These are phyloP conservation scores for Hymenoscyphus infarciens DNA, from an alignment of 2,329 filamentous ascomycete genomes.

Conservation along the genomic window DNA sequence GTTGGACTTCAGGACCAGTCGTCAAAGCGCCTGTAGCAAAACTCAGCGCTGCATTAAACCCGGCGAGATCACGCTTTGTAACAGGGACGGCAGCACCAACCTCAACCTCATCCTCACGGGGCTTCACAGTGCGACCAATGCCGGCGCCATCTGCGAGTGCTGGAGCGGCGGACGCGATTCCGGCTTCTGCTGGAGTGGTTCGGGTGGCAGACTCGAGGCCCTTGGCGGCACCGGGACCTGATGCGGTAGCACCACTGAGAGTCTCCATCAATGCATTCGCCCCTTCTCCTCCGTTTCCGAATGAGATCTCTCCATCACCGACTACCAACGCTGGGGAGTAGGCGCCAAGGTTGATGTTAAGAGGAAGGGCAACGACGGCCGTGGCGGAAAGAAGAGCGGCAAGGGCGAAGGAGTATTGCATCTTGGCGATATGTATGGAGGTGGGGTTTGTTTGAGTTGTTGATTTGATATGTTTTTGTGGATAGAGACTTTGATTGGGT, in stretches of 20 bases:
- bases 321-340: slow-evolving; percentile 51
- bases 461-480: slow-evolving; percentile 8
- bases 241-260: slow-evolving; percentile 39
- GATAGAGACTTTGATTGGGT: slow-evolving; percentile 6
- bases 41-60: slow-evolving; percentile 46
- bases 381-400: slow-evolving; percentile 21
- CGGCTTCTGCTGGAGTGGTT: slow-evolving; percentile 5
- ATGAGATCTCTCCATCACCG: slow-evolving; percentile 51
- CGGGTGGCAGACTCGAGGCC: slow-evolving; percentile 7
- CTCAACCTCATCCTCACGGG: slow-evolving; percentile 16
- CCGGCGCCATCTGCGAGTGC: slow-evolving; percentile 13
- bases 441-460: slow-evolving; percentile 8
- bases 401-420: slow-evolving; percentile 23
- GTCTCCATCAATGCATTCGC: slow-evolving; percentile 42
- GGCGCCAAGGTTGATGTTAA: slow-evolving; percentile 51
- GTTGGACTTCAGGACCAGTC: slow-evolving; percentile 46
- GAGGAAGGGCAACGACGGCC: slow-evolving; percentile 38
- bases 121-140: slow-evolving; percentile 18
- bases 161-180: slow-evolving; percentile 8
- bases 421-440: slow-evolving; percentile 11
- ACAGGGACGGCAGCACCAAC: slow-evolving; percentile 18
- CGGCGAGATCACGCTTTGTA: slow-evolving; percentile 45
- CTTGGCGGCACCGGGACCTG: slow-evolving; percentile 16
- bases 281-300: slow-evolving; percentile 41
- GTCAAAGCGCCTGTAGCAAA: slow-evolving; percentile 45